These are phyloP conservation scores for Aspergillus tubingensis DNA, from an alignment of 2,329 filamentous ascomycete genomes.

Conservation along the genomic window DNA sequence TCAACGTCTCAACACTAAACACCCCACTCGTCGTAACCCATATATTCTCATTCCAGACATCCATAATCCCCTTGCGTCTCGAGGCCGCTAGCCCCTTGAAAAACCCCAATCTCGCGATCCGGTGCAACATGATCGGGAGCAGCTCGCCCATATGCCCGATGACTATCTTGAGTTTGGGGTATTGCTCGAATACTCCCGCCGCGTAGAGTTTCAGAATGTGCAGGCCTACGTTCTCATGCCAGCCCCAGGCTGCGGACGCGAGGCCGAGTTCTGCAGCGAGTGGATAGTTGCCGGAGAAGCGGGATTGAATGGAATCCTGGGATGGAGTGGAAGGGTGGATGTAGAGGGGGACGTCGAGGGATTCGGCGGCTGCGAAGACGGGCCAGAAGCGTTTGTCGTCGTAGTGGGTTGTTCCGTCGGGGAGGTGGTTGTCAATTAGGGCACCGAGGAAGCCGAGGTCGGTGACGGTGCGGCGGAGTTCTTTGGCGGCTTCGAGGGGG, in stretches of 20 bases:
- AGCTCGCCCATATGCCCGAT: constrained; percentile 57
- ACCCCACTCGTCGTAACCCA: constrained; percentile 17
- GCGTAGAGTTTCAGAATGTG: constrained; percentile 51
- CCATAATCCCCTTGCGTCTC: not conserved
- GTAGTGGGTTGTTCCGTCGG: constrained; percentile 41
- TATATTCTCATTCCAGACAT: constrained; percentile 45
- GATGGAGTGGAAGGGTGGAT: constrained; percentile 51
- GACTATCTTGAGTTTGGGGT: constrained; percentile 57
- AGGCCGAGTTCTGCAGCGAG: constrained; percentile 20
- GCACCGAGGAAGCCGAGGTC: constrained; percentile 53
- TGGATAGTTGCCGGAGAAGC: constrained; percentile 43
- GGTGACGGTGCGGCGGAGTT: constrained; percentile 43
- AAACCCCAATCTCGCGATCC: constrained; percentile 24
- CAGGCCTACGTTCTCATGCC: constrained; percentile 41
- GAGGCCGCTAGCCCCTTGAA: constrained; percentile 40
- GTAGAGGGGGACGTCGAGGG: constrained; percentile 55
- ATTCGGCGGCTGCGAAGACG: constrained; percentile 46
- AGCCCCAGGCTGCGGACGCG: constrained; percentile 34
- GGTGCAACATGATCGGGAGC: constrained; percentile 58
- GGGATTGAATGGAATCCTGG: constrained; percentile 26
- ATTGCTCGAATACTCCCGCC: constrained; percentile 57
- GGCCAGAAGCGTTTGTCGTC: constrained; percentile 47
- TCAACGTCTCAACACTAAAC: constrained; percentile 10
- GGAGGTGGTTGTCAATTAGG: constrained; percentile 47
- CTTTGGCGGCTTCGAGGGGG: constrained; percentile 38